Percentiles rank a stretch among this genome's conserved stretches.
Evolutionary conservation across 495 filamentous ascomycete genomes (phyloP).

Genomic region (Barbatosphaeria neglecta): DNA sequence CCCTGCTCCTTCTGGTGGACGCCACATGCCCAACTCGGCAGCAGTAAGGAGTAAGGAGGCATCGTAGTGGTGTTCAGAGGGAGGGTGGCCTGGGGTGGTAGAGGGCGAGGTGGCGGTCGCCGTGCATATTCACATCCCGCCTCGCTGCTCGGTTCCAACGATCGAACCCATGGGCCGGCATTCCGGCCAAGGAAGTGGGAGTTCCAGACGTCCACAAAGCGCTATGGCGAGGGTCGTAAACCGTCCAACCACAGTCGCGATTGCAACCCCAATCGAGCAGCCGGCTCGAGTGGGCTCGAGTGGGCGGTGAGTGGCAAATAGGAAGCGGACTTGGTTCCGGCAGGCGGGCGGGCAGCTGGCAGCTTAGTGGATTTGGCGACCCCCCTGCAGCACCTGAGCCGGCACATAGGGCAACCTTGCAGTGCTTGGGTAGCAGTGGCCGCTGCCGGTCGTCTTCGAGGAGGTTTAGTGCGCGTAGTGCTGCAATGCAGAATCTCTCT

Average conservation of each 20-base stretch:
- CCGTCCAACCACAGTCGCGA: slow-evolving; percentile 28
- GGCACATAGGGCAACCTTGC: no score
- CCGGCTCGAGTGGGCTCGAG: neutral
- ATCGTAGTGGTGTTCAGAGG: neutral
- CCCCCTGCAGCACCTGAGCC: no score
- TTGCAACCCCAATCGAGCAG: slow-evolving; percentile 2
- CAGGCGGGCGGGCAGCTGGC: neutral
- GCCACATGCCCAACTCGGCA: no score
- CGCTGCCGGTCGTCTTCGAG: no score
- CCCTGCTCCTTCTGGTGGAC: no score
- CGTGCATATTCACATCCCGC: neutral
- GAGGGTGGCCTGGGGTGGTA: no score
- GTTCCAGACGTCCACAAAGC: no score
- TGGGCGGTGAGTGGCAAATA: slow-evolving; percentile 8
- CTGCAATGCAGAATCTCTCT: no score
- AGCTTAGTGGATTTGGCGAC: no score
- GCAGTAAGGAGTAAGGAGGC: no score
- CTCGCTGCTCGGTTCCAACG: neutral
- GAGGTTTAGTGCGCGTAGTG: no score
- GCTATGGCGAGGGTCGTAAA: slow-evolving; percentile 23
- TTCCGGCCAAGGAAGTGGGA: neutral
- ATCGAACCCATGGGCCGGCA: neutral
- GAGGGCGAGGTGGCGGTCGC: neutral
- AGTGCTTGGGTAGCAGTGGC: no score
- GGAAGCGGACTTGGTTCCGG: neutral